Evolutionary conservation across 495 filamentous ascomycete genomes (phyloP), one percentile per base, ranked within the genome.

Genomic region (Amorphotheca resinae): DNA sequence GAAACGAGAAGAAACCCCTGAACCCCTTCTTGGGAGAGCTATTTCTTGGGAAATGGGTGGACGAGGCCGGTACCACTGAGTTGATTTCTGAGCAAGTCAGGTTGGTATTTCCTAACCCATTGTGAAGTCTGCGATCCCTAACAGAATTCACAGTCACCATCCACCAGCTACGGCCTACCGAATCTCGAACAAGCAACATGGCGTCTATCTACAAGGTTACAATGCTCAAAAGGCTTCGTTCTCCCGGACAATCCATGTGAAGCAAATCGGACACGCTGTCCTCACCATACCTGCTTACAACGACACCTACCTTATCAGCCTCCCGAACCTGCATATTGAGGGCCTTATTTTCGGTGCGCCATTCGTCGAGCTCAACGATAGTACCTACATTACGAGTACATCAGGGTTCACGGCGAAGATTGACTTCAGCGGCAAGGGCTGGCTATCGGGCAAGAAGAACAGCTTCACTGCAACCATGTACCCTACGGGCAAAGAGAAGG

Each of bases 171-270:
- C 91, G 3, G 93, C 89, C 4, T 99, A 99, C 60, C 77, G 76
- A 41, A 95, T 99, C 55, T 79, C 73, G 58, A 96, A 99, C 59
- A 63, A 80, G 16, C 74, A 87, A 45, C 75, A 88, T 45, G 84
- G 85, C 20, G 76, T 99, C 22, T 78, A 80, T 64, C 70, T 99
- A 3, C 77, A 95, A 72, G 91, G 91, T 45, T 99, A 96, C 65
- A 96, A 96, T 56, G 93, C 84, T 15, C 93, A 96, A 59, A 96
- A 95, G 59, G 91, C 91, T 5, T 88, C 83, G 11, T 95, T 96
- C 59, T 82, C 84, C 21, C 79, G 83, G 34, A 93, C 89, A 16
- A 99, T 99, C 63, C 79, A 88, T 52, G 80, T 99, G 56, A 94
- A 91, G 66, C 91, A 99, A 69, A 82, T 99, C 60, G 91, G 91